phyloP scores from a whole-genome alignment of 2,329 filamentous ascomycete species.

The Beauveria sp. region DNA sequence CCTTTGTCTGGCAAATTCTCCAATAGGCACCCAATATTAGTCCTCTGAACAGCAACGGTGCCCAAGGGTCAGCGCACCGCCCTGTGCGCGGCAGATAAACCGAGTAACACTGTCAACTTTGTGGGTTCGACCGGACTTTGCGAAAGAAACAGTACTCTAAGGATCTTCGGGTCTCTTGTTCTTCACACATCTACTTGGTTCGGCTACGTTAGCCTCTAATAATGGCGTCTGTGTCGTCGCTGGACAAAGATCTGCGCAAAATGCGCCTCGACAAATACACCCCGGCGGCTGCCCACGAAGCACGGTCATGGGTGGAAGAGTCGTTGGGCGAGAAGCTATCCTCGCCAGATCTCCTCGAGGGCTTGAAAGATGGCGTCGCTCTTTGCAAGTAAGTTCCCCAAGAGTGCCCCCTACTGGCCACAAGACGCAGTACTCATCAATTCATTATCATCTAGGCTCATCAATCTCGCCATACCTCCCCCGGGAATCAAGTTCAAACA shows the following conservation, averaged over 20 bases:
- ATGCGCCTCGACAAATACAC: conserved; percentile 92
- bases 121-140: neutral
- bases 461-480: conserved; percentile 69
- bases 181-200: neutral
- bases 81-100: neutral
- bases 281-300: conserved; percentile 80
- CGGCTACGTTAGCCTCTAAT: conserved; percentile 7
- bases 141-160: neutral
- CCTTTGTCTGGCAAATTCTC: neutral
- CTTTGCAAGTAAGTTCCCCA: conserved; percentile 69
- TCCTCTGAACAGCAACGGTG: neutral
- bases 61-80: neutral
- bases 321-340: conserved; percentile 67
- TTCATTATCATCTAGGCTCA: conserved; percentile 51
- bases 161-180: neutral
- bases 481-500: conserved; percentile 84
- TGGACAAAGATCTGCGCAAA: conserved; percentile 93
- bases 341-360: conserved; percentile 70
- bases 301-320: conserved; percentile 76
- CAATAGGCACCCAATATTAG: neutral
- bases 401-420: neutral
- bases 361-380: conserved; percentile 81
- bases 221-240: conserved; percentile 89
- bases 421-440: conserved; percentile 12
- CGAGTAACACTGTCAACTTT: neutral